These are phyloP conservation scores for Wickerhamomyces rabaulensis DNA, from an alignment of 805 yeast genomes.

Conservation along the genomic window DNA sequence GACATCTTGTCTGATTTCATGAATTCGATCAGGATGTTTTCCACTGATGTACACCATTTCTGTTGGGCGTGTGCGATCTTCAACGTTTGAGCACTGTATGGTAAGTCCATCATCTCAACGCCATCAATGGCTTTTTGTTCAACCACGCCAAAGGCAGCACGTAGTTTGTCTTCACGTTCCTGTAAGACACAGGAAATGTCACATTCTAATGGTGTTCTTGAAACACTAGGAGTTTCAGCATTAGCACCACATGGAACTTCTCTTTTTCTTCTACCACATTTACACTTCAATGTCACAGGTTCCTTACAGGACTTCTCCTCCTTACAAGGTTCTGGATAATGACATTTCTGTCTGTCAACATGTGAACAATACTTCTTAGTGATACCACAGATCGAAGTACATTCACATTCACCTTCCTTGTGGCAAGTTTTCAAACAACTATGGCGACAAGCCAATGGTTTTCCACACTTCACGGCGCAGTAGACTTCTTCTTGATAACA, in stretches of 20 bases:
- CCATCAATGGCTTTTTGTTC: conserved; percentile 3
- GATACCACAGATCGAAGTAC: conserved; percentile 56
- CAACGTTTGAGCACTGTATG: conserved; percentile 20
- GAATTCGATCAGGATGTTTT: conserved; percentile 44
- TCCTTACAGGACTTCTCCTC: conserved; percentile 49
- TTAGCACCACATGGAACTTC: conserved; percentile 55
- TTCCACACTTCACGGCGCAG: conserved; percentile 63
- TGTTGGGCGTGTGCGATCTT: conserved; percentile 35
- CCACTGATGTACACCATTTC: conserved; percentile 67
- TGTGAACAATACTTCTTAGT: conserved; percentile 60
- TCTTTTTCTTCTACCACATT: conserved; percentile 53
- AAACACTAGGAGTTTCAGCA: conserved; percentile 24
- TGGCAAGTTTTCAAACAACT: conserved; percentile 54
- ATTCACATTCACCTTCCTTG: conserved; percentile 52
- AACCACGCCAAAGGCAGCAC: conserved; percentile 51
- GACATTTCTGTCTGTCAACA: conserved; percentile 59
- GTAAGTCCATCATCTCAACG: conserved; percentile 7
- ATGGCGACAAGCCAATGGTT: conserved; percentile 43
- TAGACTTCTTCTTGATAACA: conserved; percentile 66
- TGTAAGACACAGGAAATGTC: conserved; percentile 62
- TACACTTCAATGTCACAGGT: conserved; percentile 47
- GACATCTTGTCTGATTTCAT: conserved; percentile 36
- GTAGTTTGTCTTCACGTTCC: conserved; percentile 55
- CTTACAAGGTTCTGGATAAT: conserved; percentile 48
- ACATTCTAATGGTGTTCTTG: conserved; percentile 46